Evolutionary conservation across 805 yeast genomes (phyloP).

Genomic region (Citeromyces nyonsensis): DNA sequence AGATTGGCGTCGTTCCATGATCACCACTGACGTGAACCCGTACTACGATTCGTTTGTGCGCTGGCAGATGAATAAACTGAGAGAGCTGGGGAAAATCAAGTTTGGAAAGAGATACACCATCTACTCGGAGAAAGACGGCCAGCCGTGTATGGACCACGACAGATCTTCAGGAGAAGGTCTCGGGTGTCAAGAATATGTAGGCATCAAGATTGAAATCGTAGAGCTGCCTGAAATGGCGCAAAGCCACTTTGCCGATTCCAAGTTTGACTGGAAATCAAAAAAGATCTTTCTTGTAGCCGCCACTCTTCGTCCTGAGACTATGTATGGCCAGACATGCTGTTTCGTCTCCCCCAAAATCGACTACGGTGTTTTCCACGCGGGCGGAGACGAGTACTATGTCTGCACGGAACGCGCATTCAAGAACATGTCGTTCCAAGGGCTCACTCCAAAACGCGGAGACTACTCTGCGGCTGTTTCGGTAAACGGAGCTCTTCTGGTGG

Average conservation of each 20-base stretch:
- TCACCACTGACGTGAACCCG: conserved; percentile 91
- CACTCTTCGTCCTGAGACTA: conserved; percentile 95
- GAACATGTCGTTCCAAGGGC: conserved; percentile 90
- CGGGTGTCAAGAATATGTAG: conserved; percentile 91
- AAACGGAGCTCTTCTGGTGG: conserved; percentile 63
- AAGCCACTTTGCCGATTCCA: conserved; percentile 31
- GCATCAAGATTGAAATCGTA: conserved; percentile 66
- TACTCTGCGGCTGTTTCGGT: conserved; percentile 44
- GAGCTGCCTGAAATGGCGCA: conserved; percentile 45
- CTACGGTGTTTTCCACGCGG: conserved; percentile 85
- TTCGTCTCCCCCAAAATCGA: conserved; percentile 90
- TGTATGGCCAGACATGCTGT: conserved; percentile 98
- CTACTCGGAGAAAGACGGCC: conserved; percentile 95
- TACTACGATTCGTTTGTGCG: conserved; percentile 89
- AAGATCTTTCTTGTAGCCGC: conserved; percentile 84
- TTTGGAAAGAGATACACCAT: conserved; percentile 97
- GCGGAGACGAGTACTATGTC: conserved; percentile 58
- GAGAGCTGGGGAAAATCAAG: conserved; percentile 79
- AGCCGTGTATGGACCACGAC: conserved; percentile 99
- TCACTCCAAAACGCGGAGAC: conserved; percentile 80
- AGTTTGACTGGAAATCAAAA: conserved; percentile 32
- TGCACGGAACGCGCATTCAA: conserved; percentile 93
- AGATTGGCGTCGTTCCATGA: conserved; percentile 95
- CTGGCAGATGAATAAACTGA: conserved; percentile 91
- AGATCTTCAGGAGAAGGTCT: conserved; percentile 96